Percentiles rank a stretch among this genome's conserved stretches.
Conservation (phyloP, 441 rosid genomes). For the Croton setiger region DNA sequence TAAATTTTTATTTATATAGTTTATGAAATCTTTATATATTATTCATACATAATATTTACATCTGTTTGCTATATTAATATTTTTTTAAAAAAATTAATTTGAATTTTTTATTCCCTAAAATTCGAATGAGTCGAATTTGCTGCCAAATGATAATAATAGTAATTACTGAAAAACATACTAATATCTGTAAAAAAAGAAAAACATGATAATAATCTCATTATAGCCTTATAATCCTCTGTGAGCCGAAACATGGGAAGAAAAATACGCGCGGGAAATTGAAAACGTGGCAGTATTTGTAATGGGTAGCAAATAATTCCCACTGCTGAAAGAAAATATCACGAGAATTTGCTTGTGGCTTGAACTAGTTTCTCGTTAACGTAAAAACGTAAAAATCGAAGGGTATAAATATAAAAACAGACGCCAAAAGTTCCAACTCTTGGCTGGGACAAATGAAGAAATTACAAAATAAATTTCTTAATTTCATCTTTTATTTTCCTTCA, state of each 20-base stretch:
- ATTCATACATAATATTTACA: too few relatives aligned
- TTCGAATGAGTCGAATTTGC: too few relatives aligned
- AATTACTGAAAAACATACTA: too few relatives aligned
- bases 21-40: too few relatives aligned
- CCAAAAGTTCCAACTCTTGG: slow-evolving; percentile 32
- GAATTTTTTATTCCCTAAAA: too few relatives aligned
- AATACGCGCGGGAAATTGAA: not conserved
- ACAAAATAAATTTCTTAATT: not conserved
- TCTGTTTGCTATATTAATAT: too few relatives aligned
- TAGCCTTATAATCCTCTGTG: not conserved
- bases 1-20: too few relatives aligned
- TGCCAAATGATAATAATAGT: too few relatives aligned
- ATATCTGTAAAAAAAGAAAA: too few relatives aligned
- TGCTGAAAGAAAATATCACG: slow-evolving; percentile 8
- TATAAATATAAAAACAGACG: slow-evolving; percentile 22
- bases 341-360: slow-evolving; percentile 15
- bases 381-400: slow-evolving; percentile 26
- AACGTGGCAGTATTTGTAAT: not conserved
- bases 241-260: not conserved
- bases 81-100: too few relatives aligned
- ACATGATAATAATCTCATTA: not conserved
- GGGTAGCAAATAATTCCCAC: not conserved
- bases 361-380: slow-evolving; percentile 23
- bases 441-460: slow-evolving; percentile 11
- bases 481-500: not conserved